Base-by-base conservation (phyloP, 257 asterid genomes). In the Rubia yunnanensis region DNA sequence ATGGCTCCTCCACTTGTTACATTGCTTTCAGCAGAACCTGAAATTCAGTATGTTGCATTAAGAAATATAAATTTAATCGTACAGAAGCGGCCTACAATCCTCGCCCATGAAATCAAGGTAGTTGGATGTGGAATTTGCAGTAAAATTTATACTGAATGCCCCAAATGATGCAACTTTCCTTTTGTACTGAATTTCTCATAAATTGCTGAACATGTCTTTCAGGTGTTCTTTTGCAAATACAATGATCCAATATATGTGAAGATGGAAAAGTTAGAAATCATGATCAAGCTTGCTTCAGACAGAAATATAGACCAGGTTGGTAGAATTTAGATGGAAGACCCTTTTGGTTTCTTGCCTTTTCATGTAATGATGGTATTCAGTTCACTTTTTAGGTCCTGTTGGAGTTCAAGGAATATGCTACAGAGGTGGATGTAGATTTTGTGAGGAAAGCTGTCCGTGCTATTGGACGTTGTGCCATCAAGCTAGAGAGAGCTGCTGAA, bases 1-100 rank as follows among this genome's bases (percentile, higher is more conserved):
- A 90, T 94, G 99, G 99, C 96, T 68, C 98, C 99, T 61, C 95
- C 98, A 39, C 95, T 94, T 69, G 99, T 94, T 74, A 94, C 99
- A 55, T 78, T 94, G 77, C 95, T 94, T 70, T 94, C 99, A 67
- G 96, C 97, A 18, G 98, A 91, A 69, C 98, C 96, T 65, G 96
- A 88, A 80, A 90, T 94, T 79, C 96, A 86, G 72, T 88, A 91
- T 78, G 96, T 91, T 73, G 98, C 97, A 61, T 78, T 94, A 67
- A 82, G 98, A 71, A 94, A 94, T 77, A 91, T 94, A 80, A 94
- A 94, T 83, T 94, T 94, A 35, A 90, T 94, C 56, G 99, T 94
- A 68, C 99, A 94, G 76, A 94, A 86, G 77, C 75, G 98, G 63
- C 98, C 99, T 54, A 90, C 95, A 57, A 90, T 94, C 74, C 98